Base-by-base conservation (phyloP, 2,329 filamentous ascomycete species). In the Fusarium nisikadoi region DNA sequence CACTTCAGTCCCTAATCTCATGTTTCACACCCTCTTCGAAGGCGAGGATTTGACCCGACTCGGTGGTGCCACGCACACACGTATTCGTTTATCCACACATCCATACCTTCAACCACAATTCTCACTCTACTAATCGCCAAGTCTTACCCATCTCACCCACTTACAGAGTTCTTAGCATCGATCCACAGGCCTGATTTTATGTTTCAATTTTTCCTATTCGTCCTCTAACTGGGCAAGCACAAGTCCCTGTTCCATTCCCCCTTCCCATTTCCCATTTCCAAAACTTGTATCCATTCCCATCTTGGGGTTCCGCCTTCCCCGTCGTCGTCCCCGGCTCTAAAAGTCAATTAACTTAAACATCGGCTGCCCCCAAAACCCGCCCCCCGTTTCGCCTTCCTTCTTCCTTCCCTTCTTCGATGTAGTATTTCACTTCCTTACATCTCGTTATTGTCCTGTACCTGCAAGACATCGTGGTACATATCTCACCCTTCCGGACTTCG, bases 301-400 rank as follows among this genome's bases (percentile, higher is more conserved):
- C 65, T 33, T 62, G 47, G 41, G 19, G 36, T 64, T 63, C 65
- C 64, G 58, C 56, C 42, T 50, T 65, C 56, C 65, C 65, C 70
- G 64, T 65, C 56, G 57, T 65, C 42, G 54, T 72, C 61, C 70
- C 70, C 70, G 66, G 58, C 59, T 72, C 58, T 50, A 60, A 63
- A 73, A 73, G 58, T 71, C 70, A 73, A 73, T 73, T 71, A 52
- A 68, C 65, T 68, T 68, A 73, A 73, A 73, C 66, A 50, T 68
- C 62, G 56, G 49, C 54, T 58, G 60, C 66, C 70, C 70, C 62
- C 70, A 56, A 66, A 45, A 39, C 47, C 55, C 56, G 38, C 31
- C 20, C 16, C 11, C 65, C 38, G 29, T 63, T 31, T 36, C 33
- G 38, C 41, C 36, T 67, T 52, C 45, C 25, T 41, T 47, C 38